Evolutionary conservation across 495 filamentous ascomycete species (phyloP).

Genomic region (Aspergillus leporis): DNA sequence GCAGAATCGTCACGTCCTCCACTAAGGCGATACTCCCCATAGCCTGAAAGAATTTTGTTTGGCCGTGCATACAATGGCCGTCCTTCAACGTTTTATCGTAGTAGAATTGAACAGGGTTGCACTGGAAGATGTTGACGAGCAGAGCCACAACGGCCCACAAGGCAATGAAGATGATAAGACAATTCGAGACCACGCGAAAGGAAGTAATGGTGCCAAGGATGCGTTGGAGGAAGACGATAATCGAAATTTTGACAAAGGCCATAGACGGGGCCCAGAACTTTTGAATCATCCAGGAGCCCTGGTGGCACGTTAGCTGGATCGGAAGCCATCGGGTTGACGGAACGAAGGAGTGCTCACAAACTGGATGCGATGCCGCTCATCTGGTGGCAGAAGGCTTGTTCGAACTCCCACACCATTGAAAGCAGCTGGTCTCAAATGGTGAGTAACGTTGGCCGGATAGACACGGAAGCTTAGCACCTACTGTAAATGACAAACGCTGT

Average conservation of each 20-base stretch:
- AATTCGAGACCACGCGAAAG: slow-evolving; percentile 9
- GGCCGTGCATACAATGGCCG: slow-evolving; percentile 28
- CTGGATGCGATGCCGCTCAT: slow-evolving; percentile 14
- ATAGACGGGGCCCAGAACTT: slow-evolving; percentile 29
- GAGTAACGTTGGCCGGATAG: background rate
- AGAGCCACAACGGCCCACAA: slow-evolving; percentile 24
- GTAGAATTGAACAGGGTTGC: slow-evolving; percentile 27
- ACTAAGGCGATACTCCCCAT: slow-evolving; percentile 26
- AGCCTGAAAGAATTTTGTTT: slow-evolving; percentile 19
- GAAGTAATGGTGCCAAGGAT: slow-evolving; percentile 21
- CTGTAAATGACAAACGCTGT: slow-evolving; percentile 20
- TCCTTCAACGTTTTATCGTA: slow-evolving; percentile 23
- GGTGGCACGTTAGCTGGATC: background rate
- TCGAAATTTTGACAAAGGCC: slow-evolving; percentile 36
- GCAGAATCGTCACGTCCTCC: slow-evolving; percentile 36
- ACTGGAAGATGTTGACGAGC: slow-evolving; percentile 28
- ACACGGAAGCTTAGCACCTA: background rate
- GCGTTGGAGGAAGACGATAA: slow-evolving; percentile 32
- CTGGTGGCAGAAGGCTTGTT: slow-evolving; percentile 1
- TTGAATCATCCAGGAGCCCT: slow-evolving; percentile 28
- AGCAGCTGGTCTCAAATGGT: slow-evolving; percentile 1
- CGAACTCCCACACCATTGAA: slow-evolving; percentile 20
- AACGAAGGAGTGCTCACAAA: slow-evolving; percentile 11
- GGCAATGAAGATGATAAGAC: slow-evolving; percentile 19
- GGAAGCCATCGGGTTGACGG: background rate